phyloP scores from a whole-genome alignment of 2,329 filamentous ascomycete genomes.

The Neonectria sp. region DNA sequence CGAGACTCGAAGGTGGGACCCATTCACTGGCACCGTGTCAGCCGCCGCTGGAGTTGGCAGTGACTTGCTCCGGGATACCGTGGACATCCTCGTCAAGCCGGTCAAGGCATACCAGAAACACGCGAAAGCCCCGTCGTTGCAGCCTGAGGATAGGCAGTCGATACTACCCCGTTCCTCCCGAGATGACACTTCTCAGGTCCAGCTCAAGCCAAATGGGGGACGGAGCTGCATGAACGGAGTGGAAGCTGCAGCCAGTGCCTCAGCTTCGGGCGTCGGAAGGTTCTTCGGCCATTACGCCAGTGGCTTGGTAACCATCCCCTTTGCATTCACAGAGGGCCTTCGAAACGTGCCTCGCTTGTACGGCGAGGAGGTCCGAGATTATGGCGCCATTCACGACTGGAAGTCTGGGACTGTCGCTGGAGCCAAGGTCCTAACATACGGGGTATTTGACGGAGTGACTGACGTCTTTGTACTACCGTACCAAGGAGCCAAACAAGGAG shows the following conservation, averaged over 20 bases:
- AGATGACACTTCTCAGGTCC: too few relatives aligned
- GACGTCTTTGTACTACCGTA: not conserved
- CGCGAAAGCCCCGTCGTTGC: too few relatives aligned
- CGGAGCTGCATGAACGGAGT: too few relatives aligned
- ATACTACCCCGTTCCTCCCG: not conserved
- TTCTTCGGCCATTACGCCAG: not conserved
- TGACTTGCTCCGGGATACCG: not conserved
- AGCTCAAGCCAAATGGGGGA: too few relatives aligned
- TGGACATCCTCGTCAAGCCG: not conserved
- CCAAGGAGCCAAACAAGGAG: not conserved
- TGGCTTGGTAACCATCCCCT: not conserved
- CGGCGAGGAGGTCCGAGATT: slow-evolving; percentile 5
- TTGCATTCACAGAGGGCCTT: slow-evolving; percentile 6
- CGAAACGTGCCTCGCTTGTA: not conserved
- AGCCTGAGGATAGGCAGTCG: not conserved
- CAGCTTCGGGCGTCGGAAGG: not conserved
- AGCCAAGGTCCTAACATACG: not conserved
- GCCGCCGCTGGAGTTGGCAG: not conserved
- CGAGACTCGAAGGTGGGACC: slow-evolving; percentile 5
- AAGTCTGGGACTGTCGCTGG: not conserved
- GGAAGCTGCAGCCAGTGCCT: not conserved
- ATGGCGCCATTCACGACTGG: slow-evolving; percentile 2
- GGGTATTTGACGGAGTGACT: not conserved
- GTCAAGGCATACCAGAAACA: not conserved
- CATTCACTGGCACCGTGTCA: not conserved